Conservation (phyloP, 2,329 filamentous ascomycete species). For the Dendryphion nanum region DNA sequence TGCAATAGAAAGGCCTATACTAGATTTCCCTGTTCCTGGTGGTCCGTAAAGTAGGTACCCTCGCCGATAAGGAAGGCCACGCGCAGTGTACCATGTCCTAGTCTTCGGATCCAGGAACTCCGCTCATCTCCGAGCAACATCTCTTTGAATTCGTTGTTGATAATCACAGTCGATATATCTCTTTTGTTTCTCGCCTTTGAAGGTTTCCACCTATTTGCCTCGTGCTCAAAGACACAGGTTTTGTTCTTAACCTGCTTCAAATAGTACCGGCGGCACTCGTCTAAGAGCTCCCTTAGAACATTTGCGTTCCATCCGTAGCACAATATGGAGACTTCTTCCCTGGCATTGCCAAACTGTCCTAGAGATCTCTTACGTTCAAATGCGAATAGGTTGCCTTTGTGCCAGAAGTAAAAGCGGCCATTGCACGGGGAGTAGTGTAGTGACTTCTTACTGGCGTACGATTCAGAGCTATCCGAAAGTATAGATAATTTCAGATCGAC, state of each 20-base stretch:
- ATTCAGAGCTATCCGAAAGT: not conserved
- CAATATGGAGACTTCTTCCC: not conserved
- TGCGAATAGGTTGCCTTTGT: not conserved
- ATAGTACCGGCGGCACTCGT: not conserved
- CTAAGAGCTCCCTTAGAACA: not conserved
- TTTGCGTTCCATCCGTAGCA: not conserved
- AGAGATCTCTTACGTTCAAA: not conserved
- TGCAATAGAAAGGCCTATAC: conserved; percentile 1
- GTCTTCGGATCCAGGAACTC: conserved; percentile 41
- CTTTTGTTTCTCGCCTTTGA: not conserved
- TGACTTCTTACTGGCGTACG: not conserved
- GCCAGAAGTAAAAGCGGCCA: not conserved
- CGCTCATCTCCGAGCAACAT: not conserved
- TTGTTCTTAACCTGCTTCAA: not conserved
- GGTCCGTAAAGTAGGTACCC: conserved; percentile 14
- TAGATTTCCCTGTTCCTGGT: conserved; percentile 7
- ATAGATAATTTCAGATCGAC: not conserved
- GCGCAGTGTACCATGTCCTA: not conserved
- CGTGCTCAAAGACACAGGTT: not conserved
- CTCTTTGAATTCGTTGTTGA: not conserved
- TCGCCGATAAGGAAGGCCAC: conserved; percentile 12
- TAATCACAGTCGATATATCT: not conserved
- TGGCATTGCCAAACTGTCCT: not conserved
- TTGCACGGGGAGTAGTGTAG: not conserved
- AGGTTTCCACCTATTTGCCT: not conserved